Evolutionary conservation across 345 rosid genomes (phyloP).

Genomic region (Acer campestre): DNA sequence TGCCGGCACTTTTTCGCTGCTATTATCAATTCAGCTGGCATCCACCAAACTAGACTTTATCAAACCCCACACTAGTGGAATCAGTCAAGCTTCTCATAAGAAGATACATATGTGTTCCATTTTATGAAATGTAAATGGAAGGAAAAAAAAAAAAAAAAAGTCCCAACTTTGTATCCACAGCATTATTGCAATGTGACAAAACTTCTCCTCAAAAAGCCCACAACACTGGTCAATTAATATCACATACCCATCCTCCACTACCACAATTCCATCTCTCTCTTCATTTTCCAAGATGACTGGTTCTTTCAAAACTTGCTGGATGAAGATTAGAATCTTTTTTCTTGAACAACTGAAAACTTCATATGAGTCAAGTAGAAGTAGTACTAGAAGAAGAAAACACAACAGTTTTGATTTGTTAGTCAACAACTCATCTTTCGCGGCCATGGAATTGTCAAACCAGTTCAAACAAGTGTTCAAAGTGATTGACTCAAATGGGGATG

Average conservation of each 20-base stretch:
- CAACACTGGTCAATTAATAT: neutral
- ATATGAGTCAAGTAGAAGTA: neutral
- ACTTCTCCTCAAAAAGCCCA: neutral
- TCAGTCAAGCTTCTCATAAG: neutral
- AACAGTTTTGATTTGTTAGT: conserved; percentile 19
- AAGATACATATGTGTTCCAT: neutral
- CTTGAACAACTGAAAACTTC: conserved; percentile 4
- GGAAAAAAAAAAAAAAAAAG: neutral
- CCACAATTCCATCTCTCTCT: neutral
- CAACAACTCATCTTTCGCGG: conserved; percentile 28
- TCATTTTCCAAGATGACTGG: conserved; percentile 14
- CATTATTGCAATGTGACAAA: conserved; percentile 25
- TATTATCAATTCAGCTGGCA: conserved; percentile 22
- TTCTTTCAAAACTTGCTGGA: conserved; percentile 24
- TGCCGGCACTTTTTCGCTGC: conserved; percentile 13
- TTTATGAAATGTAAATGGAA: neutral
- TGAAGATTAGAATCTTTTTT: conserved; percentile 11
- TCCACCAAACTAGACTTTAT: conserved; percentile 22
- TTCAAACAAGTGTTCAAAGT: conserved; percentile 45
- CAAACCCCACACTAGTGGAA: neutral
- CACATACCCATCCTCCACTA: neutral
- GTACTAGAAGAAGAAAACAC: conserved; percentile 6
- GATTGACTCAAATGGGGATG: conserved; percentile 51
- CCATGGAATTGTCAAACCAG: conserved; percentile 41
- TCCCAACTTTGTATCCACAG: neutral